Percentiles rank a stretch among this genome's conserved stretches.
Evolutionary conservation across 805 yeast species (phyloP).

Genomic region (Starmera pachycereana): DNA sequence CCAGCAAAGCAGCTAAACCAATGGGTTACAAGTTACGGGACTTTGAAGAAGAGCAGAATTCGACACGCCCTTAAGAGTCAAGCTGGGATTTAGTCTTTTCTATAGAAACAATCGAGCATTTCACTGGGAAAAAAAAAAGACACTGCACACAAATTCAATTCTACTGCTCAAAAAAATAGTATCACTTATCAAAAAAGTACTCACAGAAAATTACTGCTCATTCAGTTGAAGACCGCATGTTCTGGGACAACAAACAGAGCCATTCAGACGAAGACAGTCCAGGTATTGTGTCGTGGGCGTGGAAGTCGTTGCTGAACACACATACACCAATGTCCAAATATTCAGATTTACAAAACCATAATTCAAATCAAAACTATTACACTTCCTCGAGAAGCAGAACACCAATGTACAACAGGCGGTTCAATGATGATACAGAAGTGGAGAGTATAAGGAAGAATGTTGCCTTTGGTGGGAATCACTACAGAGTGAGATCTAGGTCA

Average conservation of each 20-base stretch:
- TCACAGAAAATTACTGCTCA: too few species aligned
- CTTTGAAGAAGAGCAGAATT: too few species aligned
- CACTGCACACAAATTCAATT: too few species aligned
- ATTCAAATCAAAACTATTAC: neutral
- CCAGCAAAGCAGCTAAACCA: too few species aligned
- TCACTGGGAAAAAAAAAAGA: too few species aligned
- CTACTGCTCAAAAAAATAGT: too few species aligned
- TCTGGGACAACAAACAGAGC: neutral
- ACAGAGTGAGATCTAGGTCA: conserved; percentile 4
- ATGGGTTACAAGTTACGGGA: too few species aligned
- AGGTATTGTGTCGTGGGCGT: conserved; percentile 18
- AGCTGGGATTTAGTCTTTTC: too few species aligned
- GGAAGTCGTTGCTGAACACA: conserved; percentile 15
- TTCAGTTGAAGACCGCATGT: too few species aligned
- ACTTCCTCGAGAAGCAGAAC: neutral
- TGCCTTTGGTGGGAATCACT: conserved; percentile 7
- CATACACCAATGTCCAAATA: conserved; percentile 18
- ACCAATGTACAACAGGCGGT: neutral
- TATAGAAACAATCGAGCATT: too few species aligned
- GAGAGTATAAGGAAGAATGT: conserved; percentile 2
- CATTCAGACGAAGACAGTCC: conserved; percentile 1
- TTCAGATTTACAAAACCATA: conserved; percentile 6
- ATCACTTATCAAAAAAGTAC: too few species aligned
- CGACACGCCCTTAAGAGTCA: too few species aligned
- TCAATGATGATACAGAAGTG: conserved; percentile 1